These are phyloP conservation scores for Zizania palustris DNA, from an alignment of 202 grass and related monocot genomes.

Conservation along the genomic window DNA sequence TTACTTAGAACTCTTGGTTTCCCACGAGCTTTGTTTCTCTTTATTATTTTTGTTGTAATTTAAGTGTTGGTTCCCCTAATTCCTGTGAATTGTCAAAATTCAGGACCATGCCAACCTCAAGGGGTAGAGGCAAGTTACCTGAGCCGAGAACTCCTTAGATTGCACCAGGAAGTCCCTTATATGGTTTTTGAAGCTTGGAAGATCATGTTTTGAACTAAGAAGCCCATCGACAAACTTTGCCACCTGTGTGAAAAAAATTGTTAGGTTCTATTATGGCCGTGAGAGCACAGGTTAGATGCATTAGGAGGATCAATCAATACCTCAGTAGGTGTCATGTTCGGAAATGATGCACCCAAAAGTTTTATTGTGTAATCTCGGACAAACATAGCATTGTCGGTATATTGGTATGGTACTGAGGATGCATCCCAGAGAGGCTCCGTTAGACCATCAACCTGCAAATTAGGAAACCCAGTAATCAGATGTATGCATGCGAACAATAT, in stretches of 20 bases:
- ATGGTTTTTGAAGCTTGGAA: constrained; percentile 90
- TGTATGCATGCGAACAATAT: neutral
- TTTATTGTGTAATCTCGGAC: constrained; percentile 97
- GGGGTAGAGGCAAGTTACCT: constrained; percentile 51
- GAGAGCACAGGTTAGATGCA: constrained; percentile 11
- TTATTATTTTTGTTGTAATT: neutral
- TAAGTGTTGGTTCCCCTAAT: neutral
- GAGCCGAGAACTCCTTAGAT: constrained; percentile 95
- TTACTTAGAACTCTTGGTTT: neutral
- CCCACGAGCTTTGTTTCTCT: neutral
- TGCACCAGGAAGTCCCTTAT: constrained; percentile 96
- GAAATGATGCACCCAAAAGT: constrained; percentile 89
- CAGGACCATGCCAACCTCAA: neutral
- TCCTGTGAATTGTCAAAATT: neutral
- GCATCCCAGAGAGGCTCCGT: constrained; percentile 92
- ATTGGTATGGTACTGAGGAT: constrained; percentile 67
- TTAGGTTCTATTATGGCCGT: constrained; percentile 18
- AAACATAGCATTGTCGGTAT: constrained; percentile 93
- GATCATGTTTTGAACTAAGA: constrained; percentile 84
- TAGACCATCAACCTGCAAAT: constrained; percentile 79
- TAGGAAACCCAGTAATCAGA: constrained; percentile 38
- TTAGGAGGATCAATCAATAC: constrained; percentile 35
- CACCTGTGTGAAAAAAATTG: constrained; percentile 52
- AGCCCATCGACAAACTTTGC: constrained; percentile 89
- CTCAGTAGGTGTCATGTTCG: constrained; percentile 90